Evolutionary conservation across 441 rosid species (phyloP).

Genomic region (Jatropha multifida): DNA sequence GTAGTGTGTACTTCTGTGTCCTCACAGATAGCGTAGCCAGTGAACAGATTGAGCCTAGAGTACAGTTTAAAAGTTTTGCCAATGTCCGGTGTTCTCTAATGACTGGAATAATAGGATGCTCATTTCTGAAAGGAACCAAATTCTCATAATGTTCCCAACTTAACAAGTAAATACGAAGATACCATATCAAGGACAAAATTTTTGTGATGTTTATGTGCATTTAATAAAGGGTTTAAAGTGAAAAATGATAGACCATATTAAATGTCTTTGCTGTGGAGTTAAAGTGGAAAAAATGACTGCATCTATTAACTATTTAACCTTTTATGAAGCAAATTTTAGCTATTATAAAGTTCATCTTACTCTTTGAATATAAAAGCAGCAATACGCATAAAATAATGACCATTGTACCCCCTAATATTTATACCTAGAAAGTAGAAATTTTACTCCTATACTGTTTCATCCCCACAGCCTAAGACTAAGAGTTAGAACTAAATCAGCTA

Average conservation of each 20-base stretch:
- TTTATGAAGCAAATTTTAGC: neutral
- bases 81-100: conserved; percentile 91
- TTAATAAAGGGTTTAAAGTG: neutral
- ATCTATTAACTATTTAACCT: neutral
- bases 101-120: conserved; percentile 87
- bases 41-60: conserved; percentile 90
- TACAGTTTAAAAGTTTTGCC: conserved; percentile 88
- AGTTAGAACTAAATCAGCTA: neutral
- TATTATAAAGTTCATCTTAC: neutral
- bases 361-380: neutral
- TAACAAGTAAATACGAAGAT: conserved; percentile 8
- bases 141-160: conserved; percentile 17
- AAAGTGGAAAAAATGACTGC: neutral
- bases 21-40: conserved; percentile 67
- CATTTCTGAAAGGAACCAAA: conserved; percentile 61
- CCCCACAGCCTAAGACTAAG: neutral
- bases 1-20: conserved; percentile 74
- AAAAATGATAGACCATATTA: neutral
- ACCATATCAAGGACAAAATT: neutral
- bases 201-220: neutral
- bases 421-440: neutral
- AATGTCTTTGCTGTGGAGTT: neutral
- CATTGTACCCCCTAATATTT: neutral
- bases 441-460: neutral
- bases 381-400: neutral